Base-by-base conservation (phyloP, 257 asterid species). In the Solanum ossicruentum region DNA sequence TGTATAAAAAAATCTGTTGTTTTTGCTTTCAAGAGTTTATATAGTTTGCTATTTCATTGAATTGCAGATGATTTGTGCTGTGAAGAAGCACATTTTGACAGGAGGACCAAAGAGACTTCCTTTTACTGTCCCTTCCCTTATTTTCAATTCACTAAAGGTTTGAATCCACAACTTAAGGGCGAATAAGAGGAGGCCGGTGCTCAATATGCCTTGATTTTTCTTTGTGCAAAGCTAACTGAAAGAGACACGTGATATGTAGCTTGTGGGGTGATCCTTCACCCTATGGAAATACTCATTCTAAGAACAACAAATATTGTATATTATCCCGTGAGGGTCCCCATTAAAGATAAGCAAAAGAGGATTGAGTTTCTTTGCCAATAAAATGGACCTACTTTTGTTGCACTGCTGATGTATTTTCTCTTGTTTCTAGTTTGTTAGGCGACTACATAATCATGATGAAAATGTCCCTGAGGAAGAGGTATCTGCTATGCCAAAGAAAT, bases 61-160 rank as follows among this genome's bases (percentile, higher is more conserved):
- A 21, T 88, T 87, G 79, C 97, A 97, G 99, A 92, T 97, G 60
- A 92, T 97, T 82, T 88, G 90, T 79, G 89, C 92, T 45, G 96
- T 95, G 91, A 92, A 93, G 98, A 97, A 94, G 90, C 98, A 97
- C 90, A 90, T 97, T 85, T 87, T 92, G 91, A 86, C 91, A 67
- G 99, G 99, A 61, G 99, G 99, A 85, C 90, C 91, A 49, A 95
- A 91, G 94, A 93, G 98, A 91, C 98, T 97, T 87, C 97, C 94
- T 6, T 91, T 87, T 83, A 97, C 98, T 1, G 89, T 97, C 86
- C 99, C 99, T 86, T 95, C 99, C 69, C 95, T 97, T 88, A 91
- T 95, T 87, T 93, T 95, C 86, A 92, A 92, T 86, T 89, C 99
- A 55, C 91, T 97, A 58, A 90, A 94, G 99, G 99, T 97, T 90